These are phyloP conservation scores for Sporothrix luriei DNA, from an alignment of 2,329 filamentous ascomycete species.

Conservation along the genomic window DNA sequence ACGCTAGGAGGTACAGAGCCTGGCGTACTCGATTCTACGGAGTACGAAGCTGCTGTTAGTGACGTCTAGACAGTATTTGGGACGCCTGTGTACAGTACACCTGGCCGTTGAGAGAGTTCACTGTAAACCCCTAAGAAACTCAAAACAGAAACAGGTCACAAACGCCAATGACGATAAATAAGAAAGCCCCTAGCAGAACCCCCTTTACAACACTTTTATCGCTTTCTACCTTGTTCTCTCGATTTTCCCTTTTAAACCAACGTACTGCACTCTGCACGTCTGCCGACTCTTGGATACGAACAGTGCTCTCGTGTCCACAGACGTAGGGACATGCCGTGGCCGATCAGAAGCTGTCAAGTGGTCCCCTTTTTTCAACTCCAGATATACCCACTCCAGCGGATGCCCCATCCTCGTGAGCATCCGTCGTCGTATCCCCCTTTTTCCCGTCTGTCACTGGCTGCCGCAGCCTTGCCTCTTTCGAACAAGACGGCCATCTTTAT, in stretches of 20 bases:
- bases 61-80: too few species aligned
- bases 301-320: slow-evolving; percentile 1
- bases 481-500: slow-evolving; percentile 8
- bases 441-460: slow-evolving; percentile 5
- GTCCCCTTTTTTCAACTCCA: not conserved
- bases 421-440: not conserved
- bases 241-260: not conserved
- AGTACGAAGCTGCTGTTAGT: too few species aligned
- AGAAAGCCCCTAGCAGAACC: not conserved
- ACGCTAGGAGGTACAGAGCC: too few species aligned
- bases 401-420: not conserved
- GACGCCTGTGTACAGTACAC: too few species aligned
- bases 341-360: not conserved
- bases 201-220: too few species aligned
- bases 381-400: not conserved
- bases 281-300: slow-evolving; percentile 10
- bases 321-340: not conserved
- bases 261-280: not conserved
- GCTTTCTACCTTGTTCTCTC: not conserved
- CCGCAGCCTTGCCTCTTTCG: slow-evolving; percentile 16
- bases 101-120: too few species aligned
- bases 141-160: not conserved
- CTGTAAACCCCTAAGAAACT: too few species aligned
- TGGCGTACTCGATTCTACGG: too few species aligned
- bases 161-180: not conserved